Conservation (phyloP, 441 rosid species). For the Gossypium gossypioides region DNA sequence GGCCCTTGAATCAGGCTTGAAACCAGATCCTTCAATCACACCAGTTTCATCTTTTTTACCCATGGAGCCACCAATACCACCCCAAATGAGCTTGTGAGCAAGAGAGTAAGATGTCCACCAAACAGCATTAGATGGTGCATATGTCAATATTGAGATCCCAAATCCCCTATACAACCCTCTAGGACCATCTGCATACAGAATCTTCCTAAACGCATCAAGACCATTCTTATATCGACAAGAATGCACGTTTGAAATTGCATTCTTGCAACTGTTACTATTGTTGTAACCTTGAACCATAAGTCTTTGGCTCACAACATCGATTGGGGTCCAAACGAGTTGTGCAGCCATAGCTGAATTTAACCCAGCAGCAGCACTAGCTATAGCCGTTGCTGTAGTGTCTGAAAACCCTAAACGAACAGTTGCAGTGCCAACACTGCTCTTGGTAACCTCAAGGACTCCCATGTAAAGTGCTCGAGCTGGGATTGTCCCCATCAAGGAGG, state of each 20-base stretch:
- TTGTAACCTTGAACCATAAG: constrained; percentile 62
- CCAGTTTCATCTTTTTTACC: constrained; percentile 27
- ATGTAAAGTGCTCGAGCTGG: constrained; percentile 67
- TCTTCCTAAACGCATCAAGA: constrained; percentile 54
- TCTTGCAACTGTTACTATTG: constrained; percentile 19
- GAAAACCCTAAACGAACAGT: constrained; percentile 47
- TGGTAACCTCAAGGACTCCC: constrained; percentile 58
- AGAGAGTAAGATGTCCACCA: constrained; percentile 78
- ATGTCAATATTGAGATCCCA: constrained; percentile 62
- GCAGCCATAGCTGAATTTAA: constrained; percentile 69
- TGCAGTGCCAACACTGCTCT: constrained; percentile 50
- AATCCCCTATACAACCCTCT: constrained; percentile 62
- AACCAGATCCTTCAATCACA: constrained; percentile 2
- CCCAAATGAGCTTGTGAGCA: constrained; percentile 43
- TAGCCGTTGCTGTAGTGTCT: constrained; percentile 42
- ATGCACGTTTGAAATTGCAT: constrained; percentile 20
- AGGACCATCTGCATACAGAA: constrained; percentile 43
- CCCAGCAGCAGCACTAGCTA: constrained; percentile 61
- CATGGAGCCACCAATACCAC: constrained; percentile 30
- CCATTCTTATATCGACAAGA: constrained; percentile 46
- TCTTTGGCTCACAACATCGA: constrained; percentile 68
- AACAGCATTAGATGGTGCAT: constrained; percentile 62
- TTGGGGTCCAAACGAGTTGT: constrained; percentile 67
- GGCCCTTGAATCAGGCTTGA: constrained; percentile 52
- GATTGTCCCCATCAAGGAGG: constrained; percentile 64